Percentiles rank a stretch among this genome's conserved stretches.
Evolutionary conservation across 2,329 filamentous ascomycete genomes (phyloP).

Genomic region (Claviceps sp.): DNA sequence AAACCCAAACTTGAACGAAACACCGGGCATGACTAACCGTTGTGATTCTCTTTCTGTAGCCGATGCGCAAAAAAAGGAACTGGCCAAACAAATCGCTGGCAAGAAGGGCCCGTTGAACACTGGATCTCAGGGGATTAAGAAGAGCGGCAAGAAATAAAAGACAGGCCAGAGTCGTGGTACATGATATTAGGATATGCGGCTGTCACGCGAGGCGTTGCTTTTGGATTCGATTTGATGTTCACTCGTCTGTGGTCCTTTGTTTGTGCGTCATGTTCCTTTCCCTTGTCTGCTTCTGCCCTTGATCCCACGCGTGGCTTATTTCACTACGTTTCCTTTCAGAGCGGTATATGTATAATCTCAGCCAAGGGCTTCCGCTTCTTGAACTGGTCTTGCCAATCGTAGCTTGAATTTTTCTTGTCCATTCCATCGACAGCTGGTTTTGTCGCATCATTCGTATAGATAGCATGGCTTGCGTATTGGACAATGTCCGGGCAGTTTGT

Average conservation of each 20-base stretch:
- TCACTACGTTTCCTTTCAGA: too few species aligned
- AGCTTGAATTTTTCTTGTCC: too few species aligned
- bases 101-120: constrained; percentile 83
- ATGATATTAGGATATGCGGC: neutral
- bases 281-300: neutral
- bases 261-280: too few species aligned
- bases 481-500: too few species aligned
- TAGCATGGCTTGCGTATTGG: too few species aligned
- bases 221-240: neutral
- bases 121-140: constrained; percentile 86
- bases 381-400: too few species aligned
- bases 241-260: neutral
- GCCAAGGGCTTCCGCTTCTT: too few species aligned
- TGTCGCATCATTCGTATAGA: too few species aligned
- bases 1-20: neutral
- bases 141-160: constrained; percentile 86
- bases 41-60: neutral
- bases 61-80: constrained; percentile 42
- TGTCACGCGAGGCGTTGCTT: neutral
- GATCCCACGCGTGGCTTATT: neutral
- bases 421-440: too few species aligned
- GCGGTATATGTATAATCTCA: too few species aligned
- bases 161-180: neutral
- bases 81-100: constrained; percentile 60
- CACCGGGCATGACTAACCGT: neutral